Evolutionary conservation across 208 protist genomes (phyloP).

Genomic region (Acanthamoeba royreba): DNA sequence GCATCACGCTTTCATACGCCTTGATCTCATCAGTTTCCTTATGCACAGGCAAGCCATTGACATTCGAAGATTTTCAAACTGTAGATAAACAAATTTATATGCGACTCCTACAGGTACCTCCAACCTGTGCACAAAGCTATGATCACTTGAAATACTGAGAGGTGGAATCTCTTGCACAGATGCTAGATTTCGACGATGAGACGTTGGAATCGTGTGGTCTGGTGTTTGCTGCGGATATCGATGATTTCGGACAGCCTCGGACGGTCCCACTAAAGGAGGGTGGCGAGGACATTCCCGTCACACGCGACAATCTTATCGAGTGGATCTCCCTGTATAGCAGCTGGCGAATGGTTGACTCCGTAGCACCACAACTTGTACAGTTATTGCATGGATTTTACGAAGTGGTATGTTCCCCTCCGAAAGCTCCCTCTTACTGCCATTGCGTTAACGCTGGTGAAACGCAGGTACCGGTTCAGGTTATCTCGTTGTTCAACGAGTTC

Average conservation of each 20-base stretch:
- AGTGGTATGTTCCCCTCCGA: neutral
- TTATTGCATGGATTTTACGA: neutral
- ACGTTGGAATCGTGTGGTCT: neutral
- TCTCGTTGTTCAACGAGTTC: neutral
- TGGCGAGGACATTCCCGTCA: neutral
- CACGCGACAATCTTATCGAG: neutral
- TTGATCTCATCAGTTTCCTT: neutral
- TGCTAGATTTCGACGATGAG: neutral
- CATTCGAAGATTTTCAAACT: neutral
- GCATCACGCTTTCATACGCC: neutral
- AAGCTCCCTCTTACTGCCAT: no score
- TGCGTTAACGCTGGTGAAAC: neutral
- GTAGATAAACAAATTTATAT: neutral
- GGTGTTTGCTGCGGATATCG: neutral
- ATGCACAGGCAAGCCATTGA: neutral
- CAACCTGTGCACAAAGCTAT: no score
- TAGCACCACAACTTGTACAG: neutral
- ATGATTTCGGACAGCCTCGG: neutral
- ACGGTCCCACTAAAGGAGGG: neutral
- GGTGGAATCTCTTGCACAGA: neutral
- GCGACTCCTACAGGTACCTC: neutral
- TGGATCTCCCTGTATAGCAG: conserved; percentile 7
- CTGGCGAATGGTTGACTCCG: neutral
- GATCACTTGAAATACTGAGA: no score
- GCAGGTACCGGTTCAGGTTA: neutral